Base-by-base conservation (phyloP, 106 monocot species). In the Ottelia alismoides region DNA sequence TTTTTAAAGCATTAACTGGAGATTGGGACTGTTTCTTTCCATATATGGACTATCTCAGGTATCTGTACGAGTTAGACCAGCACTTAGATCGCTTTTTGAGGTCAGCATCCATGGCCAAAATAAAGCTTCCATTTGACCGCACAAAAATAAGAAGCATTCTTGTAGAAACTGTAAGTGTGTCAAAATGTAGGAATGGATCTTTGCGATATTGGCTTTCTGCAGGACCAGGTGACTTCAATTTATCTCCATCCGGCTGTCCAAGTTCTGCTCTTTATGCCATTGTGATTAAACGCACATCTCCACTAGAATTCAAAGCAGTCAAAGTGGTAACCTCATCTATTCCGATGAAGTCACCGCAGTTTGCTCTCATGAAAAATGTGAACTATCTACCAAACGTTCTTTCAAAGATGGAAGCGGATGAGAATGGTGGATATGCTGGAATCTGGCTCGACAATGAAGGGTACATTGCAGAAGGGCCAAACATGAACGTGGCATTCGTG, bases 401-500 rank as follows among this genome's bases (percentile, higher is more conserved):
- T 11, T 81, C 77, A 3, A 94, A 88, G 55, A 84, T 94, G 80
- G 81, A 88, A 76, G 93, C 88, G 4, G 93, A 94, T 54, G 88
- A 88, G 28, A 80, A 69, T 58, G 81, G 67, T 20, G 73, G 72
- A 22, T 94, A 70, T 70, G 81, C 74, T 6, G 93, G 73, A 6
- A 88, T 94, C 47, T 94, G 93, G 93, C 58, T 94, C 24, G 88
- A 94, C 49, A 81, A 88, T 55, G 72, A 77, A 54, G 93, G 84
- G 0, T 84, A 80, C 55, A 53, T 94, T 22, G 87, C 87, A 2
- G 93, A 94, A 66, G 93, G 88, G 19, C 84, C 88, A 22, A 94
- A 81, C 55, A 94, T 94, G 93, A 94, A 94, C 63, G 88, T 84
- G 7, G 93, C 77, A 20, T 94, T 88, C 65, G 72, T 94, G 48